Base-by-base conservation (phyloP, 176 grass and related monocot genomes). In the Tillandsia leiboldiana region DNA sequence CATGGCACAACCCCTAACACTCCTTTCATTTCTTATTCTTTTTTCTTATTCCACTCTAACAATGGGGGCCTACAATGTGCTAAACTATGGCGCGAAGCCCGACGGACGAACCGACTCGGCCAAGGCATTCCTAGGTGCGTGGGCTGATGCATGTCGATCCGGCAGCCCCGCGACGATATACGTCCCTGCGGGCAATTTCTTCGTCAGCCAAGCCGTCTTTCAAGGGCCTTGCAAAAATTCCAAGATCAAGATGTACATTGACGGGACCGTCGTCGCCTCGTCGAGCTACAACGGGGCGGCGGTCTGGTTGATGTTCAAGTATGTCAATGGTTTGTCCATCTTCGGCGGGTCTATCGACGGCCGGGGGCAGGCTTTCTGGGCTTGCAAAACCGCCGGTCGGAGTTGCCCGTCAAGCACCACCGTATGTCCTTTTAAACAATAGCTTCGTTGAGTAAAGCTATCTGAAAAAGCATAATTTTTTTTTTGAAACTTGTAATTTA, bases 301-400 rank as follows among this genome's bases (percentile, higher is more conserved):
- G 17, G 42, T 47, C 9, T 92, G 85, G 89, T 80, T 92, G 27
- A 54, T 61, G 76, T 92, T 92, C 51, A 77, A 92, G 75, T 83
- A 85, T 62, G 85, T 84, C n/a, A 18, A 88, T 26, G 79, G 89
- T 15, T 49, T 88, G 59, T 69, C 85, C 48, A 59, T 92, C 74
- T 52, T 62, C 48, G 79, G 85, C 47, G 85, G 85, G 1, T 85
- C 72, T 13, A 51, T 85, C 24, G 82, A 92, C 51, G 89, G 82
- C 11, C 76, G 51, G 1, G 89, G 85, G 7, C 69, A 62, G 47
- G 49, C 76, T 3, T 66, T 83, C 28, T 91, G 89, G 89, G 64
- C 76, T 0, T 91, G 89, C 84, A 87, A 75, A 76, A 33, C 12
- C 33, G 63, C 75, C 48, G 72, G 79, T 51, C 68, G 68, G 23